phyloP scores from a whole-genome alignment of 257 asterid species.

The Penstemon eatonii region DNA sequence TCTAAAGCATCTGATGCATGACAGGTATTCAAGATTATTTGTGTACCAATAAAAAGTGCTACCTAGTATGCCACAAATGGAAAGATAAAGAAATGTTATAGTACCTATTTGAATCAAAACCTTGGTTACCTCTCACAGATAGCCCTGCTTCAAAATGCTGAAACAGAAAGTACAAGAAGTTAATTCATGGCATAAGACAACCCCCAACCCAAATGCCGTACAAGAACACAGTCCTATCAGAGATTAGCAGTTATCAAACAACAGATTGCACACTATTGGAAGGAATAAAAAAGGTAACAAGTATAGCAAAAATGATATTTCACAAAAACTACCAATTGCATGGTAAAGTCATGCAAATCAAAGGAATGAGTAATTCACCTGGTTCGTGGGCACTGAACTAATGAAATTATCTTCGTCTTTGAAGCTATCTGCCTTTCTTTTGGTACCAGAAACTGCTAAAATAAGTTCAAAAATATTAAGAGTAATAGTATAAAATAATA shows the following conservation, averaged over 20 bases:
- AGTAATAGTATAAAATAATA: conserved; percentile 14
- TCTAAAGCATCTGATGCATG: conserved; percentile 2
- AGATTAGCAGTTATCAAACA: conserved; percentile 7
- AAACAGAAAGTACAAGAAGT: conserved; percentile 30
- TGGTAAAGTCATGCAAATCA: conserved; percentile 3
- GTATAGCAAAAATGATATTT: neutral
- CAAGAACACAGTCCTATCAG: neutral
- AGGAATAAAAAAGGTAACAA: neutral
- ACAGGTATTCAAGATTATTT: conserved; percentile 13
- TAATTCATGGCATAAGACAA: conserved; percentile 20
- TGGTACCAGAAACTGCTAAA: conserved; percentile 66
- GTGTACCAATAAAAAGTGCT: neutral
- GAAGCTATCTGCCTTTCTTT: conserved; percentile 76
- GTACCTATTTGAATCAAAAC: conserved; percentile 76
- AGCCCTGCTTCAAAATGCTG: conserved; percentile 99
- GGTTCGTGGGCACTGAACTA: conserved; percentile 89
- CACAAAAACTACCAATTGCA: neutral
- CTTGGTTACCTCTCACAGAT: conserved; percentile 62
- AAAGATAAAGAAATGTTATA: conserved; percentile 2
- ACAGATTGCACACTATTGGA: conserved; percentile 6
- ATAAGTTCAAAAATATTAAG: conserved; percentile 14
- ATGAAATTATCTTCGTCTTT: conserved; percentile 91
- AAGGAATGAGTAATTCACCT: conserved; percentile 43
- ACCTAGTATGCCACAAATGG: conserved; percentile 1
- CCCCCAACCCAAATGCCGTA: conserved; percentile 10